Percentiles rank a stretch among this genome's conserved stretches.
Conservation (phyloP, 495 filamentous ascomycete genomes). For the Parachaetomium inaequale region DNA sequence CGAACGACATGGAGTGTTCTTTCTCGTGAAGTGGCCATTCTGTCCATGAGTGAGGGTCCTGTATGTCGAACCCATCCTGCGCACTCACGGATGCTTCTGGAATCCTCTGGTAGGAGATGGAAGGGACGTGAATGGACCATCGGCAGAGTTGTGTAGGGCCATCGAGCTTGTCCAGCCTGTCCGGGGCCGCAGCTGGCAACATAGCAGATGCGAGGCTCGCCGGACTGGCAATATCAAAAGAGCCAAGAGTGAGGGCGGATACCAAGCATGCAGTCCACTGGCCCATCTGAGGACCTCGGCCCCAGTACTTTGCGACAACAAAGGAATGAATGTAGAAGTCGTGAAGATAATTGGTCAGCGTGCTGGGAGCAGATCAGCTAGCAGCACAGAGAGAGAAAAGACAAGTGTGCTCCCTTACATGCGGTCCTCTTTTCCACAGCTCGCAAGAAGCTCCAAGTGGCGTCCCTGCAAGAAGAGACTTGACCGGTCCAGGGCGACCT, state of each 20-base stretch:
- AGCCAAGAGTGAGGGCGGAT: no score
- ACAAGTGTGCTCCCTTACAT: no score
- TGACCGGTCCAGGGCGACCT: conserved; percentile 30
- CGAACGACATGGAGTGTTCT: neutral
- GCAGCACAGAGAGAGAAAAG: no score
- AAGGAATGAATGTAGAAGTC: conserved; percentile 45
- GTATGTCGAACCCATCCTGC: no score
- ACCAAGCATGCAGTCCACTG: no score
- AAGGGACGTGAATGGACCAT: conserved; percentile 2
- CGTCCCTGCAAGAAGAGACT: conserved; percentile 34
- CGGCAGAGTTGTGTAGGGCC: neutral
- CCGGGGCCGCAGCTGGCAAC: neutral
- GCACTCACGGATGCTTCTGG: no score
- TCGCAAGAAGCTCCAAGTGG: conserved; percentile 29
- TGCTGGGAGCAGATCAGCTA: no score
- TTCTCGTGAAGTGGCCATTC: no score
- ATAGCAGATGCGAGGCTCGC: neutral
- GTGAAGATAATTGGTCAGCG: conserved; percentile 26
- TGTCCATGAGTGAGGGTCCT: no score
- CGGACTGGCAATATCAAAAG: neutral
- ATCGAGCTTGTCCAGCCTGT: neutral
- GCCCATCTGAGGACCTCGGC: conserved; percentile 32
- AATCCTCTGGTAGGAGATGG: no score
- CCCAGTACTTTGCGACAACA: conserved; percentile 44
- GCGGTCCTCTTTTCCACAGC: conserved; percentile 5